Base-by-base conservation (phyloP, 129 eudicot species). In the Silybum marianum region DNA sequence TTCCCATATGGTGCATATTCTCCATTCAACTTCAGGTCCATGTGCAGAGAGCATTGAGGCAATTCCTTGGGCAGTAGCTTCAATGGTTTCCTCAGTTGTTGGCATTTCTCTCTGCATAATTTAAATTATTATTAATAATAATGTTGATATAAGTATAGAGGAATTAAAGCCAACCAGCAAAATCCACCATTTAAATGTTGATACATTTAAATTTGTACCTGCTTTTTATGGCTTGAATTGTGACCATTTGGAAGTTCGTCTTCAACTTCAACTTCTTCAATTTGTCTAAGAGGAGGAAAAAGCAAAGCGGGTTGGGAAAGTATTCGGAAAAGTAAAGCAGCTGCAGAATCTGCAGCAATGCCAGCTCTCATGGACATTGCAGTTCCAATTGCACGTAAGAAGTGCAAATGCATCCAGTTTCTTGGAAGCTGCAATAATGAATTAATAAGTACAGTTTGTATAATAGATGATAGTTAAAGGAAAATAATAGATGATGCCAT, bases 321-420 rank as follows among this genome's bases (percentile, higher is more conserved):
- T 83, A 95, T 87, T 42, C 99, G 94, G 44, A 95, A 95, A 69
- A 95, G 92, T 72, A 95, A 91, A 84, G 99, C 99, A 78, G 99
- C 99, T 12, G 99, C 99, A 69, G 99, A 86, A 91, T 95, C 99
- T 77, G 99, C 97, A 3, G 99, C 99, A 87, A 95, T 89, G 60
- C 99, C 99, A 72, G 89, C 97, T 89, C 97, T 87, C 95, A 91
- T 90, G 18, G 99, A 95, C 97, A 95, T 95, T 44, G 99, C 99
- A 54, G 93, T 87, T 60, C 99, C 99, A 74, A 95, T 95, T 76
- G 99, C 99, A 22, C 99, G 93, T 87, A 95, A 72, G 80, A 95
- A 95, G 86, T 95, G 99, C 86, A 95, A 90, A 85, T 95, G 99
- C 99, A 95, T 89, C 99, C 99, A 95, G 80, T 95, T 95, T 84